Percentiles rank a stretch among this genome's conserved stretches.
Conservation (phyloP, 1,284 basidiomycete genomes). For the Ustilago nuda region DNA sequence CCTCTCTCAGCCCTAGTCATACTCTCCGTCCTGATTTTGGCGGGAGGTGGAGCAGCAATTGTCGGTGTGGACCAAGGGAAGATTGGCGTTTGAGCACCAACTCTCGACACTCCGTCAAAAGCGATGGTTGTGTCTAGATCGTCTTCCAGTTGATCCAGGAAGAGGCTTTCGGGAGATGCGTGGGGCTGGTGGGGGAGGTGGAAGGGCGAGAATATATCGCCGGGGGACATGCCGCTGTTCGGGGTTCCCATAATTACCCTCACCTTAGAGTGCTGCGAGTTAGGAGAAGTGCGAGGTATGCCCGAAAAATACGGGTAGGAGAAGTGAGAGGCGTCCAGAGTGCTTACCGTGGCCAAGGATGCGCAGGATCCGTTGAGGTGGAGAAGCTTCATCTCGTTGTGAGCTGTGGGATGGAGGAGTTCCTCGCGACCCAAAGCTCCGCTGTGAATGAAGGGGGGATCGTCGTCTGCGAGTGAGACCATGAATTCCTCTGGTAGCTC, state of each 20-base stretch:
- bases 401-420: constrained; percentile 12
- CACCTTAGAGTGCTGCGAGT: constrained; percentile 13
- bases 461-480: constrained; percentile 31
- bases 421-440: constrained; percentile 11
- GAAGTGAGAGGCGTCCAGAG: constrained; percentile 37
- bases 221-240: constrained; percentile 23
- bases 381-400: not conserved
- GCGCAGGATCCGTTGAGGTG: constrained; percentile 19
- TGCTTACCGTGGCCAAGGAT: constrained; percentile 12
- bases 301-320: constrained; percentile 61
- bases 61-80: constrained; percentile 37
- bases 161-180: constrained; percentile 36
- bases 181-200: constrained; percentile 32
- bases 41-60: constrained; percentile 26
- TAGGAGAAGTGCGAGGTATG: constrained; percentile 37
- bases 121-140: constrained; percentile 24
- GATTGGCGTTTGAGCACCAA: constrained; percentile 8
- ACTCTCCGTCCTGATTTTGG: constrained; percentile 9
- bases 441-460: constrained; percentile 5
- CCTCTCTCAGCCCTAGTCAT: constrained; percentile 12
- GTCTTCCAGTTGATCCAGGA: constrained; percentile 17
- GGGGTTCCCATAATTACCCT: constrained; percentile 32
- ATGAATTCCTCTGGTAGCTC: constrained; percentile 50
- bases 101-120: constrained; percentile 16
- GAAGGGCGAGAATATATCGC: constrained; percentile 30